Evolutionary conservation across 192 early-diverging fungal genomes (phyloP).

Genomic region (Backusella westeae): DNA sequence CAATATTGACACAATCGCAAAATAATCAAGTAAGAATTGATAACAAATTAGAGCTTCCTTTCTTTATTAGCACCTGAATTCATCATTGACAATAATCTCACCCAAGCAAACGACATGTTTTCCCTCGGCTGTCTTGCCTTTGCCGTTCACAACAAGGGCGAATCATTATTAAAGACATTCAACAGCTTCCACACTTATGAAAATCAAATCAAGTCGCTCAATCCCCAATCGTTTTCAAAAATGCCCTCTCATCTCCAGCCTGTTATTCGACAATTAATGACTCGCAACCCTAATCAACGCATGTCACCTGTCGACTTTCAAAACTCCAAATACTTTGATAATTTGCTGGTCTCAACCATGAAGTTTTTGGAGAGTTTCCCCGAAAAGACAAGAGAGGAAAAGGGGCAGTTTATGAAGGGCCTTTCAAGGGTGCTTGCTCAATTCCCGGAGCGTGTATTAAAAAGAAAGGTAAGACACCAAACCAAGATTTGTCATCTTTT

Average conservation of each 20-base stretch:
- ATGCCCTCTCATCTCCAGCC: constrained; percentile 58
- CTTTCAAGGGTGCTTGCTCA: constrained; percentile 65
- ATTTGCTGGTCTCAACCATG: constrained; percentile 74
- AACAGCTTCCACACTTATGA: constrained; percentile 68
- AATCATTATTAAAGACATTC: constrained; percentile 57
- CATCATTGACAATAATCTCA: constrained; percentile 54
- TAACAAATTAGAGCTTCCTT: not conserved
- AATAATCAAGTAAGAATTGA: not conserved
- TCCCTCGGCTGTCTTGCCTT: constrained; percentile 77
- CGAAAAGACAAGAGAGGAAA: constrained; percentile 75
- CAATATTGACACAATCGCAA: not conserved
- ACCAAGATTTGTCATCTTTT: too few relatives aligned
- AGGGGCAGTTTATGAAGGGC: constrained; percentile 77
- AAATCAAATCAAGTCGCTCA: constrained; percentile 47
- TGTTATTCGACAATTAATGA: constrained; percentile 54
- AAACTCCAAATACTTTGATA: constrained; percentile 72
- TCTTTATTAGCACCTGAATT: constrained; percentile 62
- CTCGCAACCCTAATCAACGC: constrained; percentile 49
- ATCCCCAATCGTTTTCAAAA: constrained; percentile 31
- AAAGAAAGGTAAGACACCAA: constrained; percentile 56
- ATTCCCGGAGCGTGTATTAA: constrained; percentile 67
- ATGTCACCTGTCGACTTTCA: constrained; percentile 66
- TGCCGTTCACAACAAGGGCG: constrained; percentile 67
- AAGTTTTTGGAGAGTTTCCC: constrained; percentile 77
- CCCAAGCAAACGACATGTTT: constrained; percentile 69